These are phyloP conservation scores for Selaginella moellendorffii DNA, from an alignment of 75 land plant genomes.

Conservation along the genomic window DNA sequence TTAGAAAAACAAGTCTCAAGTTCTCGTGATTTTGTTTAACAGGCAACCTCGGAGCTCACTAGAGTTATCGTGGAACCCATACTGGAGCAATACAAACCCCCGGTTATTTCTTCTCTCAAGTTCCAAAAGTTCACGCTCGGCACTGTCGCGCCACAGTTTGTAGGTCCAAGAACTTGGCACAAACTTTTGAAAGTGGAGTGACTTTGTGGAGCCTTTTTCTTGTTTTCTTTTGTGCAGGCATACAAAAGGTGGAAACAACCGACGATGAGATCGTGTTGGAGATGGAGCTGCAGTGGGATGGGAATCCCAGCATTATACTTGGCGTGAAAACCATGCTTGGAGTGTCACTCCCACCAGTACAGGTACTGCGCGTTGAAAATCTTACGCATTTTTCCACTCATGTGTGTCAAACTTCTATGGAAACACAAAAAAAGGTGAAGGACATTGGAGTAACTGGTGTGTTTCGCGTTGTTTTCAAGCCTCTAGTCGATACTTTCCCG, in stretches of 20 bases:
- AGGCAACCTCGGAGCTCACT: slow-evolving; percentile 83
- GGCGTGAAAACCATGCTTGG: slow-evolving; percentile 55
- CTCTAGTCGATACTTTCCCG: slow-evolving; percentile 68
- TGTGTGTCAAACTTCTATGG: not conserved
- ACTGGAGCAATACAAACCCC: slow-evolving; percentile 65
- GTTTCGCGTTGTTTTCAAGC: slow-evolving; percentile 80
- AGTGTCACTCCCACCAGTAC: slow-evolving; percentile 60
- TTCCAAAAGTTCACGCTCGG: slow-evolving; percentile 89
- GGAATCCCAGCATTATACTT: slow-evolving; percentile 70
- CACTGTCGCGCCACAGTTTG: slow-evolving; percentile 82
- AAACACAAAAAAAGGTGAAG: slow-evolving; percentile 44
- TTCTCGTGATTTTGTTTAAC: slow-evolving; percentile 14
- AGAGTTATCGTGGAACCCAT: slow-evolving; percentile 50
- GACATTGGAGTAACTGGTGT: slow-evolving; percentile 62
- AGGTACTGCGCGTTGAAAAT: too few relatives aligned
- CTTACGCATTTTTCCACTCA: too few relatives aligned
- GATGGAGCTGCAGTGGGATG: slow-evolving; percentile 75
- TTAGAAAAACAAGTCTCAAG: too few relatives aligned
- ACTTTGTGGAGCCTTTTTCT: too few relatives aligned
- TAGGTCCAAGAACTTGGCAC: slow-evolving; percentile 69
- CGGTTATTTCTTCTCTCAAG: slow-evolving; percentile 42
- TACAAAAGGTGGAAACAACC: slow-evolving; percentile 39
- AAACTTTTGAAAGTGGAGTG: too few relatives aligned
- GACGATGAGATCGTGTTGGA: slow-evolving; percentile 52
- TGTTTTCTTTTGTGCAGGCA: slow-evolving; percentile 30